Evolutionary conservation across 306 rosid genomes (phyloP).

Genomic region (Quercus agrifolia): DNA sequence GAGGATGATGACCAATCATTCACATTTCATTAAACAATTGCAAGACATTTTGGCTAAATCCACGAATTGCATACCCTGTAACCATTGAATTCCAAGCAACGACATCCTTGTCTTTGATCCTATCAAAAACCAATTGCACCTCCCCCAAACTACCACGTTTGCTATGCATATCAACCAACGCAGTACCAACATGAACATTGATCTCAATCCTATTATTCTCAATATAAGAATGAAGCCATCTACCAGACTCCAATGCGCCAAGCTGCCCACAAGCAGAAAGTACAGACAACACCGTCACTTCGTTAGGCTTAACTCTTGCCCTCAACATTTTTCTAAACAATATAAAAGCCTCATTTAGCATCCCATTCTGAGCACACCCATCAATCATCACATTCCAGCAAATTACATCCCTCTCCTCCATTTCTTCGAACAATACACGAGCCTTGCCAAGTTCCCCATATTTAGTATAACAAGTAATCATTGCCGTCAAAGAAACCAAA

Average conservation of each 20-base stretch:
- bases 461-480: conserved; percentile 63
- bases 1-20: conserved; percentile 29
- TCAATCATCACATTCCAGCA: conserved; percentile 91
- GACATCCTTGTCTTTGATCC: conserved; percentile 46
- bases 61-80: conserved; percentile 65
- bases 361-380: conserved; percentile 67
- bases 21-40: conserved; percentile 57
- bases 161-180: conserved; percentile 77
- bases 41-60: conserved; percentile 59
- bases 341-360: conserved; percentile 54
- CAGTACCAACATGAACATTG: conserved; percentile 59
- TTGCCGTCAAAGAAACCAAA: conserved; percentile 57
- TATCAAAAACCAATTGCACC: conserved; percentile 55
- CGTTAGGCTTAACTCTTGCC: conserved; percentile 54
- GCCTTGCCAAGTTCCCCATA: conserved; percentile 60
- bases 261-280: conserved; percentile 78
- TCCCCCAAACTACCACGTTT: conserved; percentile 75
- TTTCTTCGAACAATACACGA: conserved; percentile 44
- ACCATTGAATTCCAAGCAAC: conserved; percentile 84
- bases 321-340: conserved; percentile 62
- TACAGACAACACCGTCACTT: conserved; percentile 56
- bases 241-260: conserved; percentile 74
- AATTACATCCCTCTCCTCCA: conserved; percentile 54
- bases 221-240: conserved; percentile 69
- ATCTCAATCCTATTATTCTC: conserved; percentile 35